Conservation (phyloP, 1,284 basidiomycete species). For the Malassezia yamatoensis region DNA sequence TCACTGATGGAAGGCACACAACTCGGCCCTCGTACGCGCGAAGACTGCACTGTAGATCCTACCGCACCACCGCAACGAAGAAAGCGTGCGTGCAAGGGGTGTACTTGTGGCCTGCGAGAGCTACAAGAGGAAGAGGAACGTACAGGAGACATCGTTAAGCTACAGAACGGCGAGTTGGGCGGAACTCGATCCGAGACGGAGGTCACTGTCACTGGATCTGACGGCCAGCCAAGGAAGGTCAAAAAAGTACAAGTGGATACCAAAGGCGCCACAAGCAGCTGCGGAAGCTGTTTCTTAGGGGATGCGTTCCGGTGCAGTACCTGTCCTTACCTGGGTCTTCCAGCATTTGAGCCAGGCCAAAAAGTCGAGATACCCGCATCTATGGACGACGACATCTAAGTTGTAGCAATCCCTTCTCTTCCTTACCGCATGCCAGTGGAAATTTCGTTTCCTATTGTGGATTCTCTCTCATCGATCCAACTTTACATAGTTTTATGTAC, state of each 20-base stretch:
- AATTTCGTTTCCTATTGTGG: no score
- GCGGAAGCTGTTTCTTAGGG: slow-evolving; percentile 94
- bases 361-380: slow-evolving; percentile 62
- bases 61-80: slow-evolving; percentile 24
- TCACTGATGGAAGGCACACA: slow-evolving; percentile 28
- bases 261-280: slow-evolving; percentile 64
- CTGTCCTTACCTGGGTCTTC: slow-evolving; percentile 90
- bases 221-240: slow-evolving; percentile 39
- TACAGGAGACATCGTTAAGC: slow-evolving; percentile 26
- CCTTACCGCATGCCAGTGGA: background rate
- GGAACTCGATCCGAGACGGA: slow-evolving; percentile 29
- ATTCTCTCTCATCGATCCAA: no score
- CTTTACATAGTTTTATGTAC: background rate
- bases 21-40: slow-evolving; percentile 28
- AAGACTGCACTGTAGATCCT: slow-evolving; percentile 41
- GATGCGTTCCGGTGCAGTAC: slow-evolving; percentile 93
- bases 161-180: slow-evolving; percentile 29
- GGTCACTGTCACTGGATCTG: slow-evolving; percentile 37
- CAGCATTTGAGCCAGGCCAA: slow-evolving; percentile 95
- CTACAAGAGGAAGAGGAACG: slow-evolving; percentile 43
- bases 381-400: slow-evolving; percentile 42
- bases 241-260: slow-evolving; percentile 46
- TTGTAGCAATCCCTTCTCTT: background rate
- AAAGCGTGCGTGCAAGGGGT: slow-evolving; percentile 47
- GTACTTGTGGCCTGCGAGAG: slow-evolving; percentile 45